Percentiles rank a stretch among this genome's conserved stretches.
phyloP scores from a whole-genome alignment of 176 grass and related monocot species.

The Phragmites australis region DNA sequence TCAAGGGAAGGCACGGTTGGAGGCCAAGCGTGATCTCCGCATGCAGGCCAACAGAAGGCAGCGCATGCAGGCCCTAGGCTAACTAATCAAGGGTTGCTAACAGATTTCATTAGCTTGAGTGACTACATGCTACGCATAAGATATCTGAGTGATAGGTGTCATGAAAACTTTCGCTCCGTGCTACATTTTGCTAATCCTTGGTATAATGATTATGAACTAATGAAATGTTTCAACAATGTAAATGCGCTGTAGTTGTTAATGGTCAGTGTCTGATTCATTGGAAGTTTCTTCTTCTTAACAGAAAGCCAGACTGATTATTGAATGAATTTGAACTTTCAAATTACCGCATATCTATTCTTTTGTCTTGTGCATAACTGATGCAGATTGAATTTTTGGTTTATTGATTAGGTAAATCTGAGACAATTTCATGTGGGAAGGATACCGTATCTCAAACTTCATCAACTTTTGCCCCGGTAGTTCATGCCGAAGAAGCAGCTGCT shows the following conservation, averaged over 20 bases:
- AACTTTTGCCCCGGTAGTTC: slow-evolving; percentile 27
- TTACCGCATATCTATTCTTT: background rate
- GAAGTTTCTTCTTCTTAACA: slow-evolving; percentile 1
- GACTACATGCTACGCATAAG: background rate
- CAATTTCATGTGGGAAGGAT: slow-evolving; percentile 32
- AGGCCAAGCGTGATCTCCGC: too few species aligned
- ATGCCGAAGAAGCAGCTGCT: slow-evolving; percentile 47
- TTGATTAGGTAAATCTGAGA: slow-evolving; percentile 52
- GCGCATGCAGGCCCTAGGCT: too few species aligned
- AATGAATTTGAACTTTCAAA: slow-evolving; percentile 21
- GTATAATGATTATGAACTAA: slow-evolving; percentile 5
- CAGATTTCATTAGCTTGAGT: slow-evolving; percentile 18
- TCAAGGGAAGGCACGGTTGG: too few species aligned
- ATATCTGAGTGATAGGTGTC: background rate
- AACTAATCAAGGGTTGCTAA: too few species aligned
- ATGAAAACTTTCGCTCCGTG: slow-evolving; percentile 10
- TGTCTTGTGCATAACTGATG: background rate
- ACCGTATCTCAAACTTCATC: slow-evolving; percentile 25
- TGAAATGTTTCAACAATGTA: slow-evolving; percentile 28
- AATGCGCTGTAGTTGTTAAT: slow-evolving; percentile 1
- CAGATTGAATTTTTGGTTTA: slow-evolving; percentile 7
- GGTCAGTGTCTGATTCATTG: slow-evolving; percentile 3
- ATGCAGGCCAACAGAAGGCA: too few species aligned
- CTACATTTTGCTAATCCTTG: background rate
- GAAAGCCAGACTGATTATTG: background rate